Evolutionary conservation across 192 early-diverging fungal genomes (phyloP), one percentile per base, ranked within the genome.

Genomic region (Podila horticola): DNA sequence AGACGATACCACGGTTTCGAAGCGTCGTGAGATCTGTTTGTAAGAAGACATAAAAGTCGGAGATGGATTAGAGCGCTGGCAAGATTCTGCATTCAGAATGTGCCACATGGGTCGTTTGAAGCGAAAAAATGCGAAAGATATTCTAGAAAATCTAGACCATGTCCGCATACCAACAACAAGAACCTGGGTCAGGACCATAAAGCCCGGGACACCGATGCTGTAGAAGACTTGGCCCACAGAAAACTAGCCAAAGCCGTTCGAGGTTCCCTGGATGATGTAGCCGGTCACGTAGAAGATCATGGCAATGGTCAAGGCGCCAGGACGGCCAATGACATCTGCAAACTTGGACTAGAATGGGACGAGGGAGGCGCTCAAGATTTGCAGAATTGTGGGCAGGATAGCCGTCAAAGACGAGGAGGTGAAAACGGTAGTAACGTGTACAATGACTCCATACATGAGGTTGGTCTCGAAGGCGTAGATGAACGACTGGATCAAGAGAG

Each of bases 261-360:
- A 57, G 4, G 66, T 55, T 57, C 41, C 49, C 22, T 67, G 31
- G 20, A 65, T 52, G 52, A 38, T 57, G n/a, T 57, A 57, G 15
- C 66, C 66, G 20, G 34, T 15, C 50, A 67, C 50, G 20, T 67
- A 22, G 51, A 67, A 24, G 19, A 58, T 22, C 66, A 67, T 31
- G 66, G 33, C 66, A 52, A 67, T 22, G 22, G 66, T 57, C 20
- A 67, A 10, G 29, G 49, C 33, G 20, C 52, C 30, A 8, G 66
- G 30, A 67, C 66, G 66, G 52, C 66, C 66, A 28, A 57, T 67
- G 22, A 67, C 66, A 13, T 67, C 66, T 30, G 66, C 51, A n/a
- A 58, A 34, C 66, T 67, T 67, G 41, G 66, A 30, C 33, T 38
- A 67, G 51, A 67, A 67, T 29, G 66, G 66, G 12, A 67, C 66